Evolutionary conservation across 192 early-diverging fungal species (phyloP).

Genomic region (Rhizophlyctis rosea): DNA sequence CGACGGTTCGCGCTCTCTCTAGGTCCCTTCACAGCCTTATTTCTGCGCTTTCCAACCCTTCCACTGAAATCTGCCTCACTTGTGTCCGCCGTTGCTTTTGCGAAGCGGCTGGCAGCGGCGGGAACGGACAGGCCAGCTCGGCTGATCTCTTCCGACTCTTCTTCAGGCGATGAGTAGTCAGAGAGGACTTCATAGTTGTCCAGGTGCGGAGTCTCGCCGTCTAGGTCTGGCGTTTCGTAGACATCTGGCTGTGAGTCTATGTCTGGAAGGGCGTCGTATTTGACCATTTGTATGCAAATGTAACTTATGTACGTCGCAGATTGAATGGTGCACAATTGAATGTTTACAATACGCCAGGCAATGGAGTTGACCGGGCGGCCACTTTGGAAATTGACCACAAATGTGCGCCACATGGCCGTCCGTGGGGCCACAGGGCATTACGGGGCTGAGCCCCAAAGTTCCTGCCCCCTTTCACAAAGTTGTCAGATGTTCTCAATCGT

Average conservation of each 20-base stretch:
- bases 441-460: too few relatives aligned
- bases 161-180: conserved; percentile 28
- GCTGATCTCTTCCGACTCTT: conserved; percentile 61
- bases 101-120: conserved; percentile 57
- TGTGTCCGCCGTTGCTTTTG: conserved; percentile 42
- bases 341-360: too few relatives aligned
- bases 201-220: background rate
- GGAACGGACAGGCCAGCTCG: conserved; percentile 48
- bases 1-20: conserved; percentile 9
- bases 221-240: conserved; percentile 74
- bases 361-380: too few relatives aligned
- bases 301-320: too few relatives aligned
- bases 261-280: conserved; percentile 76
- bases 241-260: conserved; percentile 79
- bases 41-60: conserved; percentile 49
- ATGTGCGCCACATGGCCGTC: too few relatives aligned
- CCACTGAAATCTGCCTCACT: conserved; percentile 57
- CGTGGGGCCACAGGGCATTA: too few relatives aligned
- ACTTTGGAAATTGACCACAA: too few relatives aligned
- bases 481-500: too few relatives aligned
- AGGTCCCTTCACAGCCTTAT: conserved; percentile 47
- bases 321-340: too few relatives aligned
- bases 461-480: too few relatives aligned
- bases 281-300: too few relatives aligned
- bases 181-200: conserved; percentile 11